A percentile compares a stretch with the other conserved stretches of the same genome.
Conservation (phyloP, 2,329 filamentous ascomycete species). For the Neofusicoccum kwambonambiense region DNA sequence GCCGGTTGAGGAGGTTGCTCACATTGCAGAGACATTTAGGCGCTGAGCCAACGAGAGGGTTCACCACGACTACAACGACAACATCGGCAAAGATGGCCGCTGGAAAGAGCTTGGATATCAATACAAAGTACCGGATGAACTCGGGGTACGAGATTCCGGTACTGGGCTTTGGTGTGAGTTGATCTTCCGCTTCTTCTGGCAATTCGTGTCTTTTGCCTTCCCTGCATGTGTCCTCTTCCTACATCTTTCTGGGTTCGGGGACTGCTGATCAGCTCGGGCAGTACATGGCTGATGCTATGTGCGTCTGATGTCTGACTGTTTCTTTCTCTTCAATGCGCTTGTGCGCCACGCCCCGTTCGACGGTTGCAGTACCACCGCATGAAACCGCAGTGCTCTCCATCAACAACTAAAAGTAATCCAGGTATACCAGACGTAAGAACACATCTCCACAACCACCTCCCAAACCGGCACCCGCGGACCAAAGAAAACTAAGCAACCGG, state of each 20-base stretch:
- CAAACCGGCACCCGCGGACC: not conserved
- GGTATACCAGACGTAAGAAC: conserved; percentile 43
- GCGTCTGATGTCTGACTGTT: no score
- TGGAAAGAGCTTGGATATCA: conserved; percentile 39
- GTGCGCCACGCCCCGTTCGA: no score
- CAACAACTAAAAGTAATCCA: conserved; percentile 18
- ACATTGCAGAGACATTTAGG: conserved; percentile 2
- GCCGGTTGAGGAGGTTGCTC: not conserved
- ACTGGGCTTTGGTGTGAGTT: conserved; percentile 56
- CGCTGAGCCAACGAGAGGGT: not conserved
- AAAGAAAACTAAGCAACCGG: not conserved
- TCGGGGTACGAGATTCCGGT: conserved; percentile 62
- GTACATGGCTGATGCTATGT: no score
- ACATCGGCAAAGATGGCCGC: conserved; percentile 38
- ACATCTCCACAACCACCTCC: conserved; percentile 3
- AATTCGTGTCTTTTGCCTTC: conserved; percentile 4
- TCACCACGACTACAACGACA: conserved; percentile 23
- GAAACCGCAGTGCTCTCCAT: not conserved
- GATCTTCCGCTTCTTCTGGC: conserved; percentile 26
- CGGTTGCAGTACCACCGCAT: conserved; percentile 12
- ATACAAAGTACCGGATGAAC: conserved; percentile 52
- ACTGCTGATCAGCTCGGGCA: no score
- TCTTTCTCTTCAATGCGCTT: no score
- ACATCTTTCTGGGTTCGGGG: no score
- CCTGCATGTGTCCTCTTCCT: no score